phyloP scores from a whole-genome alignment of 148 eudicot genomes.

The Cornus controversa region DNA sequence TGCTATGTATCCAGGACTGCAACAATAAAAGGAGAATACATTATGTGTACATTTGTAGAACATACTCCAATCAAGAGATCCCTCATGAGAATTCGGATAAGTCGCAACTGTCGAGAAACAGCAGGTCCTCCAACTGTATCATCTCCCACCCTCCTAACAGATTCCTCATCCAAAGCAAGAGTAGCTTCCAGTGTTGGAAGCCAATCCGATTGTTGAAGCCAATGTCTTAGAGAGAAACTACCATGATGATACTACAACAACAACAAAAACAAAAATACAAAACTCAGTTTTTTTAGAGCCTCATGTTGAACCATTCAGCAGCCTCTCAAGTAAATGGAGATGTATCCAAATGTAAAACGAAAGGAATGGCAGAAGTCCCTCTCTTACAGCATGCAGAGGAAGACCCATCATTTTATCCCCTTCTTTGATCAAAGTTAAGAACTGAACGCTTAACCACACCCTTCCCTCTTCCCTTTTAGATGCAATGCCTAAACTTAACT shows the following conservation, averaged over 20 bases:
- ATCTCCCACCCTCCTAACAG: slow-evolving; percentile 91
- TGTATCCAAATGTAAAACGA: background rate
- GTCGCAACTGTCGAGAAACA: slow-evolving; percentile 79
- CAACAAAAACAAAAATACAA: background rate
- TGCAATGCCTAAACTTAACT: no score
- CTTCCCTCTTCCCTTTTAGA: no score
- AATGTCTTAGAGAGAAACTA: slow-evolving; percentile 85
- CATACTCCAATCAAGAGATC: slow-evolving; percentile 98
- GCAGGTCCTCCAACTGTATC: slow-evolving; percentile 95
- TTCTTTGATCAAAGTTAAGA: no score
- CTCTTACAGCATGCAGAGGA: background rate
- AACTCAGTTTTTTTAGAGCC: background rate
- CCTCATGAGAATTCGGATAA: slow-evolving; percentile 88
- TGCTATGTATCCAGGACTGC: background rate
- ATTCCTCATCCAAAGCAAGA: slow-evolving; percentile 90
- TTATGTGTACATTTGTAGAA: background rate
- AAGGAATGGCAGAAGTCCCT: background rate
- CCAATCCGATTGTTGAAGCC: slow-evolving; percentile 99
- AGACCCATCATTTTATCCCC: background rate
- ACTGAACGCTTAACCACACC: no score
- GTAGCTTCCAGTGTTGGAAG: slow-evolving; percentile 97
- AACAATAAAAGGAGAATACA: background rate
- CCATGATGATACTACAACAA: slow-evolving; percentile 89
- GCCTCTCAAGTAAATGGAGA: background rate
- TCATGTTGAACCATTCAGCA: background rate